Evolutionary conservation across 1,139 yeast genomes (phyloP).

Genomic region (Eremothecium cymbalariae): DNA sequence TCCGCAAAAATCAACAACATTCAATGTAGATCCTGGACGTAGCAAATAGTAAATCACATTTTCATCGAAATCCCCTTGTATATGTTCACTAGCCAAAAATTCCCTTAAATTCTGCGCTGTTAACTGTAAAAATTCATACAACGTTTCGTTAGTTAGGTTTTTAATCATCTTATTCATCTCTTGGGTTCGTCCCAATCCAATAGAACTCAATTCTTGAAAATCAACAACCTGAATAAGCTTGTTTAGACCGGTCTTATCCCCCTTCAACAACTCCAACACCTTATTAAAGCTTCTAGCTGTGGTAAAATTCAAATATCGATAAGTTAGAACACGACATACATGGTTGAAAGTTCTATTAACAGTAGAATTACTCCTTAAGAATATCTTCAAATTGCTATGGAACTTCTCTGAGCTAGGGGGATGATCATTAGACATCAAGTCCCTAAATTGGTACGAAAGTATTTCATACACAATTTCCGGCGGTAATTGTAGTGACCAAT

Average conservation of each 20-base stretch:
- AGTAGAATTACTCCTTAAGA: slow-evolving; percentile 32
- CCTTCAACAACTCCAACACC: slow-evolving; percentile 51
- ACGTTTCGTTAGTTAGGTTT: slow-evolving; percentile 74
- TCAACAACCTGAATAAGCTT: slow-evolving; percentile 69
- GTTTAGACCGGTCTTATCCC: slow-evolving; percentile 44
- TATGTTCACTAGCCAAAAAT: slow-evolving; percentile 76
- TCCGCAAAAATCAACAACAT: slow-evolving; percentile 83
- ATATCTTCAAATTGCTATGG: slow-evolving; percentile 31
- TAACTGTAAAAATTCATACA: slow-evolving; percentile 50
- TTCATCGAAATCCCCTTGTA: slow-evolving; percentile 73
- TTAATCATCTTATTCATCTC: slow-evolving; percentile 87
- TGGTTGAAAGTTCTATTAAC: slow-evolving; percentile 34
- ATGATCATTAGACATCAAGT: slow-evolving; percentile 34
- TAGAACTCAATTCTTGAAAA: slow-evolving; percentile 81
- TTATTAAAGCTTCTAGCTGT: slow-evolving; percentile 76
- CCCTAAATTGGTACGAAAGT: slow-evolving; percentile 34
- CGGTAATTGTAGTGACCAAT: slow-evolving; percentile 30
- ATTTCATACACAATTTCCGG: slow-evolving; percentile 35
- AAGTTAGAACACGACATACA: slow-evolving; percentile 32
- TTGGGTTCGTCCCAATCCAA: slow-evolving; percentile 84
- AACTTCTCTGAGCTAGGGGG: slow-evolving; percentile 33
- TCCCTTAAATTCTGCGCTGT: slow-evolving; percentile 65
- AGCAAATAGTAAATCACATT: slow-evolving; percentile 52
- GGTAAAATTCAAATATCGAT: slow-evolving; percentile 44
- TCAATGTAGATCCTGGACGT: slow-evolving; percentile 50